Conservation (phyloP, 306 rosid genomes). For the Fagus sylvatica region DNA sequence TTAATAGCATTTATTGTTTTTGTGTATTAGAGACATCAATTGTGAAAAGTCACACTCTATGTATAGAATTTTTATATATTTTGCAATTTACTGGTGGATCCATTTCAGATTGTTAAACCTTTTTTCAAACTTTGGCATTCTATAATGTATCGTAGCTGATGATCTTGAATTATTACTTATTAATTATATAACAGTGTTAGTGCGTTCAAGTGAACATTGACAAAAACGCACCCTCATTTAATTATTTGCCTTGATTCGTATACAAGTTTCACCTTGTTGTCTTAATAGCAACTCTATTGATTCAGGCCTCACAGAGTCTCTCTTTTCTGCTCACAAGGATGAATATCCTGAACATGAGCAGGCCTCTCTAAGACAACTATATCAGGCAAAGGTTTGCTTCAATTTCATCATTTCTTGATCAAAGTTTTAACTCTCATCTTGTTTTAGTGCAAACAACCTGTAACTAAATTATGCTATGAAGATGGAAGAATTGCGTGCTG, state of each 20-base stretch:
- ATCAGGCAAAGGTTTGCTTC: constrained; percentile 77
- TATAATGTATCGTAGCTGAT: neutral
- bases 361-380: constrained; percentile 89
- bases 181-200: neutral
- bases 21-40: too few species aligned
- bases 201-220: neutral
- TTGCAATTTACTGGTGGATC: neutral
- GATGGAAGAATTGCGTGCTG: constrained; percentile 91
- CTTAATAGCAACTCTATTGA: constrained; percentile 27
- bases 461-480: constrained; percentile 34
- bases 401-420: constrained; percentile 11
- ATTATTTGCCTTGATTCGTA: neutral
- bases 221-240: neutral
- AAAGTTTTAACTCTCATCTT: constrained; percentile 21
- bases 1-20: neutral
- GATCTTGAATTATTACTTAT: neutral
- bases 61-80: neutral
- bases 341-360: constrained; percentile 95
- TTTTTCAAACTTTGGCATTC: too few species aligned
- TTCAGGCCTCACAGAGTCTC: constrained; percentile 92
- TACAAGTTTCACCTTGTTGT: constrained; percentile 13
- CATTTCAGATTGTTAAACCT: neutral
- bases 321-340: constrained; percentile 91
- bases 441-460: constrained; percentile 22
- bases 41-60: neutral